Percentiles rank a stretch among this genome's conserved stretches.
Conservation (phyloP, 2,329 filamentous ascomycete genomes). For the Colletotrichum filicis region DNA sequence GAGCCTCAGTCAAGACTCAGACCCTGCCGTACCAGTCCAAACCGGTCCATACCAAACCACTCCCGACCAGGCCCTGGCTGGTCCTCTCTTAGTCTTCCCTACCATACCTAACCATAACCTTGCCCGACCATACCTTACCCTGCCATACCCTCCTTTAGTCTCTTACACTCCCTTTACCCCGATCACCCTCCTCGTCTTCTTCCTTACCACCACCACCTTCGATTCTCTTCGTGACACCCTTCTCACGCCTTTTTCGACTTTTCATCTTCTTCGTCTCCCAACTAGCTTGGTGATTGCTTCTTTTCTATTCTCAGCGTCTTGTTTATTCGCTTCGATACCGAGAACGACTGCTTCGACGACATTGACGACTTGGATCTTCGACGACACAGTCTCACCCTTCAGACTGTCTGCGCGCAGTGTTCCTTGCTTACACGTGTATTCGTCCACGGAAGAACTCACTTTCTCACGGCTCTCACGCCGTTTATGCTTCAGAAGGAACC, state of each 20-base stretch:
- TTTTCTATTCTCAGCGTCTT: not conserved
- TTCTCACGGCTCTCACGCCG: slow-evolving; percentile 7
- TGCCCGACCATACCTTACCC: slow-evolving; percentile 19
- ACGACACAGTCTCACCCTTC: not conserved
- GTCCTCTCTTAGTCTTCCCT: not conserved
- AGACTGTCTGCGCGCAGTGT: not conserved
- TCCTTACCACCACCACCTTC: slow-evolving; percentile 6
- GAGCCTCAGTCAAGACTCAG: slow-evolving; percentile 31
- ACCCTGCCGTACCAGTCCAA: slow-evolving; percentile 16
- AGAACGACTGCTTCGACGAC: not conserved
- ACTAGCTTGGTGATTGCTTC: not conserved
- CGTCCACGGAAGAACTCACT: not conserved
- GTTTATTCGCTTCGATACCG: not conserved
- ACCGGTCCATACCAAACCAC: slow-evolving; percentile 14
- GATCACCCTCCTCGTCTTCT: not conserved
- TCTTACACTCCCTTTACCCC: slow-evolving; percentile 21
- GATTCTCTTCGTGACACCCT: slow-evolving; percentile 11
- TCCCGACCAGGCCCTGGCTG: slow-evolving; percentile 9
- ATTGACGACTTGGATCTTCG: not conserved
- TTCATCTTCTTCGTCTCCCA: not conserved
- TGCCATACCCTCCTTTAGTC: slow-evolving; percentile 22
- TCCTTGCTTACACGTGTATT: slow-evolving; percentile 4
- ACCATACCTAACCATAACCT: slow-evolving; percentile 12
- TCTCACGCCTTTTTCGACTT: not conserved
- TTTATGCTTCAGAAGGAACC: slow-evolving; percentile 12